A percentile compares a stretch with the other conserved stretches of the same genome.
Evolutionary conservation across 495 filamentous ascomycete species (phyloP).

Genomic region (Platismatia glauca): DNA sequence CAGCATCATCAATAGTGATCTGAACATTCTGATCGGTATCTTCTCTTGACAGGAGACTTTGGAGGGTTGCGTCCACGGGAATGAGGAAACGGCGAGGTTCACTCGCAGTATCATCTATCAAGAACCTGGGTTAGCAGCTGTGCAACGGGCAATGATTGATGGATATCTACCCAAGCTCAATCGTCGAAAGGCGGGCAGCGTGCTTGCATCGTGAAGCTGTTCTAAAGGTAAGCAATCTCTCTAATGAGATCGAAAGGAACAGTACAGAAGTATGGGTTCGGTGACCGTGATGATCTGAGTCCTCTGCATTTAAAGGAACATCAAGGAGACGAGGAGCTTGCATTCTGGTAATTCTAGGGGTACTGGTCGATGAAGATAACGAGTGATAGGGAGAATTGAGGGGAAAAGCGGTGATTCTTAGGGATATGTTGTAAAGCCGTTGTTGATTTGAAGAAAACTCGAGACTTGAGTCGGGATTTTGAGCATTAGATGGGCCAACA

Average conservation of each 20-base stretch:
- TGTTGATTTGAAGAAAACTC: neutral
- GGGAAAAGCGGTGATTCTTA: neutral
- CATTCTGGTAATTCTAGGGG: conserved; percentile 9
- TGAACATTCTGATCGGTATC: conserved; percentile 88
- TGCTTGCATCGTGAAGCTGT: conserved; percentile 11
- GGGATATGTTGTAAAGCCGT: neutral
- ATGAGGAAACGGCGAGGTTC: conserved; percentile 15
- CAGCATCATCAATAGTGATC: conserved; percentile 91
- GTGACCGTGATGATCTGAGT: conserved; percentile 5
- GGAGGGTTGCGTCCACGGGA: conserved; percentile 15
- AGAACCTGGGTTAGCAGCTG: neutral
- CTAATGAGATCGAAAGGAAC: neutral
- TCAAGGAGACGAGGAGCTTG: conserved; percentile 10
- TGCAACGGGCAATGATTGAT: neutral
- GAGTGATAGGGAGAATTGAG: neutral
- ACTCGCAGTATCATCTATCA: conserved; percentile 11
- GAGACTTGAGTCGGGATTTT: neutral
- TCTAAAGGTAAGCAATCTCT: neutral
- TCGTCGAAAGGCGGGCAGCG: conserved; percentile 5
- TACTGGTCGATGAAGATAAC: neutral
- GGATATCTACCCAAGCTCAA: conserved; percentile 9
- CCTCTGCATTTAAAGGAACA: conserved; percentile 3
- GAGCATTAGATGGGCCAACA: neutral
- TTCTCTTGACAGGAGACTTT: conserved; percentile 37
- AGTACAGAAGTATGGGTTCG: conserved; percentile 16